Percentiles rank a stretch among this genome's conserved stretches.
Evolutionary conservation across 129 eudicot species (phyloP).

Genomic region (Scalesia atractyloides): DNA sequence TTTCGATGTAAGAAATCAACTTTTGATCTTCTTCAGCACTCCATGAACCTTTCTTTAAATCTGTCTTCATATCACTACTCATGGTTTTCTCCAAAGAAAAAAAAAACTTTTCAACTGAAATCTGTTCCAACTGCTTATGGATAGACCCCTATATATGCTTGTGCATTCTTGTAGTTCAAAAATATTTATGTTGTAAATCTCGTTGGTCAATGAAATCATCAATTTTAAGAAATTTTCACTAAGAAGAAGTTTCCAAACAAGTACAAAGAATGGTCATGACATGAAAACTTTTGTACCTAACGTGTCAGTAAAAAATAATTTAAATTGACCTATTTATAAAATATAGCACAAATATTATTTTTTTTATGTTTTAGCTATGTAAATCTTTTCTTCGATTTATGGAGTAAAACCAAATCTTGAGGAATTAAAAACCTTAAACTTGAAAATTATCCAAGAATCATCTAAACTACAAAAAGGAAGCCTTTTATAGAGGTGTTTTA

Average conservation of each 20-base stretch:
- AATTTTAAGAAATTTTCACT: not conserved
- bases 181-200: not conserved
- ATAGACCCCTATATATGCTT: not conserved
- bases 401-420: no score
- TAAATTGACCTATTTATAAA: not conserved
- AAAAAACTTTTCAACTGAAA: not conserved
- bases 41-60: constrained; percentile 34
- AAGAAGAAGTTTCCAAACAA: not conserved
- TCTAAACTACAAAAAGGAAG: no score
- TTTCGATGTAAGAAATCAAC: constrained; percentile 34
- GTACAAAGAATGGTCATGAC: not conserved
- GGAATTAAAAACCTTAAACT: no score
- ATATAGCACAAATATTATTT: no score
- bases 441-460: no score
- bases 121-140: not conserved
- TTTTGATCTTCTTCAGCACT: constrained; percentile 41
- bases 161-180: not conserved
- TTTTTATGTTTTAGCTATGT: no score
- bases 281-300: not conserved
- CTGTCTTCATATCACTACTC: constrained; percentile 21
- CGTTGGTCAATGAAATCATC: constrained; percentile 10
- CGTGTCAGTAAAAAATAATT: not conserved
- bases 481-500: no score
- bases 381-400: no score
- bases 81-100: not conserved